Base-by-base conservation (phyloP, 306 rosid genomes). In the Nissolia schottii region DNA sequence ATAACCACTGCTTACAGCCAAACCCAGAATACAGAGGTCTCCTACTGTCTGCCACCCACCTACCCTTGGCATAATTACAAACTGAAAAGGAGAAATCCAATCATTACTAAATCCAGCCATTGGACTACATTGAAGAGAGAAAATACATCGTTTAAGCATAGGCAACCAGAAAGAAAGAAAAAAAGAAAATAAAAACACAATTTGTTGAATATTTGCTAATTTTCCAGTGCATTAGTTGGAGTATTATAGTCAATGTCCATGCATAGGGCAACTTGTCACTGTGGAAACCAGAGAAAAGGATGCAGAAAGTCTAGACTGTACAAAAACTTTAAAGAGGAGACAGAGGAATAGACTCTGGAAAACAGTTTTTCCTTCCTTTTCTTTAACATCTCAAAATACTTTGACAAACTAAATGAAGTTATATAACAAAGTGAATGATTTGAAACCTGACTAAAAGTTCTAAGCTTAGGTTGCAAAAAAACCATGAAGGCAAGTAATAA, bases 61-160 rank as follows among this genome's bases (percentile, higher is more conserved):
- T 86, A 76, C 99, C 99, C 77, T 85, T 86, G 73, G 95, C 97
- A 76, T 87, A 89, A 83, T 89, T 79, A 81, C 99, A 94, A 51
- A 15, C 97, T 94, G 88, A 73, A 86, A 27, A 79, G 22, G 64
- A 61, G 35, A 76, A 79, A 73, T 62, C 62, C 67, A 77, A 64
- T 70, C 55, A 67, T 51, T 7, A 50, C 71, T 70, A 76, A 64
- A 74, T 24, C 51, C 2, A 8, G 11, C 31, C 43, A 18, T 10
- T 25, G 68, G 75, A 54, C 35, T 32, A 64, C 29, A 3, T 16
- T 63, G 71, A 58, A 62, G 77, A 60, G 60, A 37, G 23, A 59
- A 75, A 58, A 71, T 29, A 57, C 45, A 64, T 49, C 34, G 34
- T 59, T 59, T 63, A 65, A 38, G 62, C 19, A 69, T 48, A 55